Percentiles rank a stretch among this genome's conserved stretches.
These are phyloP conservation scores for Magnusiomyces suaveolens DNA, from an alignment of 1,139 yeast genomes.

Conservation along the genomic window DNA sequence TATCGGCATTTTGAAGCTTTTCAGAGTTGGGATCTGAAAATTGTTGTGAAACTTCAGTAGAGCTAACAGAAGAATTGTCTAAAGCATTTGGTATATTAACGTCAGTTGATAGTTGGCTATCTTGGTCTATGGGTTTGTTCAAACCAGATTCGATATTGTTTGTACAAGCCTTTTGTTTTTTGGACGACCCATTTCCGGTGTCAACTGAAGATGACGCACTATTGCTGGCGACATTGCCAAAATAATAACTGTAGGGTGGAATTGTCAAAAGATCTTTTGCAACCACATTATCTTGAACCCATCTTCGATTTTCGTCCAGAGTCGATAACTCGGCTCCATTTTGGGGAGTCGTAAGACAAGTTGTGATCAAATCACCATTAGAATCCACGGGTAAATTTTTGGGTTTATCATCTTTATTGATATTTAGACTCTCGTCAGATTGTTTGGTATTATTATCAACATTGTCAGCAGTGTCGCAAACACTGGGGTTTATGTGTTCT, in stretches of 20 bases:
- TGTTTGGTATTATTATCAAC: too few relatives aligned
- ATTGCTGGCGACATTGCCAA: neutral
- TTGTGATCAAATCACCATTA: slow-evolving; percentile 17
- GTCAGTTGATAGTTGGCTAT: too few relatives aligned
- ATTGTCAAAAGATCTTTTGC: neutral
- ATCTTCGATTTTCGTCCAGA: neutral
- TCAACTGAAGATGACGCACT: too few relatives aligned
- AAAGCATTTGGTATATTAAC: neutral
- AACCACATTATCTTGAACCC: slow-evolving; percentile 1
- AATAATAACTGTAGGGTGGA: neutral
- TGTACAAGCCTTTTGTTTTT: neutral
- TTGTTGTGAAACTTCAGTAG: neutral
- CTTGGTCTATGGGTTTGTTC: neutral
- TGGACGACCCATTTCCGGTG: neutral
- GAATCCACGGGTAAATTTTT: slow-evolving; percentile 7
- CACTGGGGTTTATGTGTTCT: neutral
- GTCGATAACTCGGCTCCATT: slow-evolving; percentile 5
- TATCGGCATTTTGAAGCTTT: neutral
- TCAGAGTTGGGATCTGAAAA: neutral
- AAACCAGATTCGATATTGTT: neutral
- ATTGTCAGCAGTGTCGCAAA: too few relatives aligned
- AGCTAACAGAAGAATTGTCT: neutral
- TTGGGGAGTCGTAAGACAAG: slow-evolving; percentile 15
- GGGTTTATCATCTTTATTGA: slow-evolving; percentile 8
- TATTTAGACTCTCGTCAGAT: slow-evolving; percentile 5